Evolutionary conservation across 75 land plant genomes (phyloP).

Genomic region (Cunninghamia lanceolata): DNA sequence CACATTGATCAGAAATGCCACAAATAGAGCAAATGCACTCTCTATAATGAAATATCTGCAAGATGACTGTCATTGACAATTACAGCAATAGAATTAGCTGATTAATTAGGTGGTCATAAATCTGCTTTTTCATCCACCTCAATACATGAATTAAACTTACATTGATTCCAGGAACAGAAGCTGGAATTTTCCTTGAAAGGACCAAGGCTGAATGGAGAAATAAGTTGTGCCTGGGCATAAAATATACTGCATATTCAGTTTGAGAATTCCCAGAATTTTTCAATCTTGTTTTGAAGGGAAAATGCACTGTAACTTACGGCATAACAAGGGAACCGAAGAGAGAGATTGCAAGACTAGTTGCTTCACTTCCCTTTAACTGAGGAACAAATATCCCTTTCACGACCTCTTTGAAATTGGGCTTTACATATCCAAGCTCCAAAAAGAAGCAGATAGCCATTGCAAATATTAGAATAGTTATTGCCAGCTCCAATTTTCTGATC

Average conservation of each 20-base stretch:
- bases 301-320: no score
- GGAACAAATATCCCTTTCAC: slow-evolving; percentile 54
- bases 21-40: no score
- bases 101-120: no score
- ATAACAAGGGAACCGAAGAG: no score
- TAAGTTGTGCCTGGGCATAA: background rate
- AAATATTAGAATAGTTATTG: slow-evolving; percentile 25
- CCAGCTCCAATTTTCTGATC: slow-evolving; percentile 19
- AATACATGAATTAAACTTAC: slow-evolving; percentile 23
- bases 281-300: background rate
- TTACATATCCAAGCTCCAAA: slow-evolving; percentile 53
- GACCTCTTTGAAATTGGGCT: slow-evolving; percentile 44
- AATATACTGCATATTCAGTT: slow-evolving; percentile 77
- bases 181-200: slow-evolving; percentile 70
- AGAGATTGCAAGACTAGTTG: no score
- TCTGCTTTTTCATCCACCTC: background rate
- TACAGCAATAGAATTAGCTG: no score
- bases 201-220: slow-evolving; percentile 84
- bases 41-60: no score
- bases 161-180: slow-evolving; percentile 66
- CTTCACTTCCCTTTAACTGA: slow-evolving; percentile 32
- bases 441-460: slow-evolving; percentile 36
- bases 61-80: no score
- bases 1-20: no score
- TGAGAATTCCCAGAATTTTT: no score